phyloP scores from a whole-genome alignment of 1,284 basidiomycete species.

The Tylopilus sp. region DNA sequence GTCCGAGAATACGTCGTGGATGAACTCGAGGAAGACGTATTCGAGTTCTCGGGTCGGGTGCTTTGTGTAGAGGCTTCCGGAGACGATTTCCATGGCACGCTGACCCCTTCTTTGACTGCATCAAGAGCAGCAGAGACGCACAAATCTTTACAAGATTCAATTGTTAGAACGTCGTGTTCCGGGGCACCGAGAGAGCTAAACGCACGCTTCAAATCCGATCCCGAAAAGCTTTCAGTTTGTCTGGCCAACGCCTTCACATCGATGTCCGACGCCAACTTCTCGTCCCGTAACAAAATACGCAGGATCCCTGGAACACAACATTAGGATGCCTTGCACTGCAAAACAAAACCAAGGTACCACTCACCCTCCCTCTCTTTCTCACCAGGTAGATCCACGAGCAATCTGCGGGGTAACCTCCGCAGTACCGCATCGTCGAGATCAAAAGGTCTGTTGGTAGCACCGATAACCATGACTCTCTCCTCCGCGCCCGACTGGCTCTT shows the following conservation, averaged over 20 bases:
- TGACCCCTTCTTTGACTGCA: conserved; percentile 78
- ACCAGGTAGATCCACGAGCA: conserved; percentile 82
- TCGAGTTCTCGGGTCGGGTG: neutral
- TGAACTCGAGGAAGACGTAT: conserved; percentile 8
- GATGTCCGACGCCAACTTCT: conserved; percentile 64
- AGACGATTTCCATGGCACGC: conserved; percentile 64
- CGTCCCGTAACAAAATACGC: conserved; percentile 75
- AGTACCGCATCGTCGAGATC: conserved; percentile 83
- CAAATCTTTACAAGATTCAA: conserved; percentile 52
- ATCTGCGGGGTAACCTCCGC: conserved; percentile 73
- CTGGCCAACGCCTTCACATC: conserved; percentile 61
- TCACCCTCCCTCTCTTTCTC: conserved; percentile 75
- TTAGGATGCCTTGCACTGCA: conserved; percentile 4
- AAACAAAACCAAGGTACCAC: conserved; percentile 18
- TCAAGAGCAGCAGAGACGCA: conserved; percentile 86
- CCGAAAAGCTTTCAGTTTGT: conserved; percentile 82
- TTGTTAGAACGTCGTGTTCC: conserved; percentile 12
- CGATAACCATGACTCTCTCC: conserved; percentile 86
- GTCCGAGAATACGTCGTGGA: conserved; percentile 34
- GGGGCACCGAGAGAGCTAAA: conserved; percentile 13
- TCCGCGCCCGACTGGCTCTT: conserved; percentile 63
- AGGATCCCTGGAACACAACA: conserved; percentile 63
- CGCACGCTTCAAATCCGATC: conserved; percentile 90
- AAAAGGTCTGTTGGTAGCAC: conserved; percentile 88
- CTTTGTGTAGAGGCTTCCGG: conserved; percentile 15